These are phyloP conservation scores for Colletotrichum australisinense DNA, from an alignment of 2,329 filamentous ascomycete species.

Conservation along the genomic window DNA sequence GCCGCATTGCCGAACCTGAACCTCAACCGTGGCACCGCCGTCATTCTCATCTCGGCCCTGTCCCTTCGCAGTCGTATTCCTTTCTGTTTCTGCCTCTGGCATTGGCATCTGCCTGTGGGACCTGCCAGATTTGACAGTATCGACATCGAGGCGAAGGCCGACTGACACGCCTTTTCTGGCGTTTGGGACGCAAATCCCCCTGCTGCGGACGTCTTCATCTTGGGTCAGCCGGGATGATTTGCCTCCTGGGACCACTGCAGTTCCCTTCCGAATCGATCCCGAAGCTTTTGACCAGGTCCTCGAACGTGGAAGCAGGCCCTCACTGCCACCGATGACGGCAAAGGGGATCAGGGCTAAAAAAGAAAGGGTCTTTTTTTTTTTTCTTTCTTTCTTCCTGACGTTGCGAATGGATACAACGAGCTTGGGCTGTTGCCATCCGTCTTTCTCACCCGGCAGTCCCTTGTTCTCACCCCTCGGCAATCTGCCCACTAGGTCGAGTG, in stretches of 20 bases:
- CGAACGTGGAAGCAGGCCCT: constrained; percentile 18
- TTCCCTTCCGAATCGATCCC: constrained; percentile 29
- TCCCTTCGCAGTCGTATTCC: constrained; percentile 9
- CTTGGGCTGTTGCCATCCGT: constrained; percentile 3
- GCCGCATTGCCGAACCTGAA: constrained; percentile 31
- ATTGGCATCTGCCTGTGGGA: constrained; percentile 2
- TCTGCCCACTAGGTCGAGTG: constrained; percentile 33
- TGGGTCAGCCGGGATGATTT: constrained; percentile 24
- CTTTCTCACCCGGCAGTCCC: constrained; percentile 24
- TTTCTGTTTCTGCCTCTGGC: background rate
- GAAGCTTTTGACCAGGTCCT: constrained; percentile 13
- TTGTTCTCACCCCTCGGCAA: constrained; percentile 33
- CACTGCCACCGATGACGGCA: constrained; percentile 13
- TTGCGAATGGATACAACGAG: background rate
- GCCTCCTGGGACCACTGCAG: constrained; percentile 22
- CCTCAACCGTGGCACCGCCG: constrained; percentile 26
- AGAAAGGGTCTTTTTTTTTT: background rate
- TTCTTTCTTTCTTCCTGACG: constrained; percentile 1
- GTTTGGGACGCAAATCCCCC: constrained; percentile 27
- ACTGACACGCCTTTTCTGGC: constrained; percentile 12
- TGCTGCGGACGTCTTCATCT: constrained; percentile 25
- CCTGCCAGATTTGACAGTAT: constrained; percentile 24
- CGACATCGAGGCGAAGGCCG: constrained; percentile 24
- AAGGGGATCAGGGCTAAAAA: constrained; percentile 20
- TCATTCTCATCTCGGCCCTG: constrained; percentile 31